Percentiles rank a stretch among this genome's conserved stretches.
Conservation (phyloP, 345 rosid genomes). For the Mercurialis annua region DNA sequence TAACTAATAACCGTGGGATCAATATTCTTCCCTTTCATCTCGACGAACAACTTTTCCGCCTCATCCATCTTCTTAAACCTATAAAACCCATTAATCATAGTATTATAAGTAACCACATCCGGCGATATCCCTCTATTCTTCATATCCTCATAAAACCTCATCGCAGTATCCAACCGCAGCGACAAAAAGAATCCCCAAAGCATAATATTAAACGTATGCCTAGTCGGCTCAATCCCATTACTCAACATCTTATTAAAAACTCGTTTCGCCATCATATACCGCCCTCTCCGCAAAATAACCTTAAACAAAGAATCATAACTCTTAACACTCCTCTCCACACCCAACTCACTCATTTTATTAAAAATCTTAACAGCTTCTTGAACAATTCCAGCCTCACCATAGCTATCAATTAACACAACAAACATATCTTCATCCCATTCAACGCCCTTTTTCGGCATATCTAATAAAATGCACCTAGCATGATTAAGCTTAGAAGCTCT, state of each 20-base stretch:
- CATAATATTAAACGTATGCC: conserved; percentile 75
- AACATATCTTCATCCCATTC: conserved; percentile 86
- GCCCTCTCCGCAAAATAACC: conserved; percentile 68
- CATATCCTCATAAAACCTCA: conserved; percentile 80
- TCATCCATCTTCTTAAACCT: conserved; percentile 78
- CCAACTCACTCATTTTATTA: conserved; percentile 68
- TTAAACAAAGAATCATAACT: conserved; percentile 71
- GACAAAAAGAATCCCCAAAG: conserved; percentile 89
- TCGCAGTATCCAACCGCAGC: conserved; percentile 59
- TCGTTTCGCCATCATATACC: conserved; percentile 92
- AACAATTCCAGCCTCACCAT: conserved; percentile 78
- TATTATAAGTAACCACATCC: conserved; percentile 69
- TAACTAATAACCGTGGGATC: conserved; percentile 71
- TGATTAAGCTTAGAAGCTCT: conserved; percentile 66
- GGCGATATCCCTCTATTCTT: conserved; percentile 53
- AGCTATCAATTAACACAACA: conserved; percentile 59
- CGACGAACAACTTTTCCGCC: conserved; percentile 74
- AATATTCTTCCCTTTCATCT: conserved; percentile 72
- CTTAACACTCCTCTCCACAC: conserved; percentile 64
- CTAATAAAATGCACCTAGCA: conserved; percentile 75
- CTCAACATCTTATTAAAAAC: conserved; percentile 67
- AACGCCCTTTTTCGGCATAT: conserved; percentile 80
- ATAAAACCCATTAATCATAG: conserved; percentile 64
- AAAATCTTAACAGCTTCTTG: conserved; percentile 84
- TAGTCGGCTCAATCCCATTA: conserved; percentile 70